Evolutionary conservation across 305 asterid genomes (phyloP).

Genomic region (Fraxinus ornus): DNA sequence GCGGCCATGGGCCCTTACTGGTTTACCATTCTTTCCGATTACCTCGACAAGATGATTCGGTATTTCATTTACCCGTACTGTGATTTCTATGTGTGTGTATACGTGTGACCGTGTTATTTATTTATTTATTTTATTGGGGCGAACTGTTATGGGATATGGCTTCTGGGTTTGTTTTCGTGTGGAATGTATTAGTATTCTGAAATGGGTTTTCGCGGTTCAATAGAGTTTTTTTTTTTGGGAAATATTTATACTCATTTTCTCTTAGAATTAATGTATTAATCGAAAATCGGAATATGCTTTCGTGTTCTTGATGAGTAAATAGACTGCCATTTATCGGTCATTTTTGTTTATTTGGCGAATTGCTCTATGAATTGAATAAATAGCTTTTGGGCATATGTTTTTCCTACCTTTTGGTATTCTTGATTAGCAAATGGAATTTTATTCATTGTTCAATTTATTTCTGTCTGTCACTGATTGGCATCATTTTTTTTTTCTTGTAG

Average conservation of each 20-base stretch:
- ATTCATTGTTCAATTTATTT: too few species aligned
- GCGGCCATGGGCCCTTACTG: constrained; percentile 91
- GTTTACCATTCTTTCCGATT: constrained; percentile 73
- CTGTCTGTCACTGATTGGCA: too few species aligned
- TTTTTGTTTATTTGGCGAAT: neutral
- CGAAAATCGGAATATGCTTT: neutral
- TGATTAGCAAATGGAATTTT: neutral
- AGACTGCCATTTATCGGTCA: neutral
- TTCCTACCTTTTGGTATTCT: neutral
- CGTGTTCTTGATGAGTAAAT: neutral
- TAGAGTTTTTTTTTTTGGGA: neutral
- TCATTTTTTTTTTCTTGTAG: too few species aligned
- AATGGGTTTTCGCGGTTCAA: neutral
- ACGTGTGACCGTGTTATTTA: neutral
- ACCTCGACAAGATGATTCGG: constrained; percentile 83
- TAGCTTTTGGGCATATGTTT: neutral
- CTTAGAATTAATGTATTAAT: neutral
- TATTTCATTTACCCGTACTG: constrained; percentile 23
- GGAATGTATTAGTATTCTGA: neutral
- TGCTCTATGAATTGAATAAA: neutral
- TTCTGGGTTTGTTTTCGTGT: neutral
- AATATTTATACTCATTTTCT: neutral
- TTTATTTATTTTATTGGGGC: neutral
- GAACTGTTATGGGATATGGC: neutral
- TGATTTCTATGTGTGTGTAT: too few species aligned